These are phyloP conservation scores for Kuraishia floccosa DNA, from an alignment of 805 yeast species.

Conservation along the genomic window DNA sequence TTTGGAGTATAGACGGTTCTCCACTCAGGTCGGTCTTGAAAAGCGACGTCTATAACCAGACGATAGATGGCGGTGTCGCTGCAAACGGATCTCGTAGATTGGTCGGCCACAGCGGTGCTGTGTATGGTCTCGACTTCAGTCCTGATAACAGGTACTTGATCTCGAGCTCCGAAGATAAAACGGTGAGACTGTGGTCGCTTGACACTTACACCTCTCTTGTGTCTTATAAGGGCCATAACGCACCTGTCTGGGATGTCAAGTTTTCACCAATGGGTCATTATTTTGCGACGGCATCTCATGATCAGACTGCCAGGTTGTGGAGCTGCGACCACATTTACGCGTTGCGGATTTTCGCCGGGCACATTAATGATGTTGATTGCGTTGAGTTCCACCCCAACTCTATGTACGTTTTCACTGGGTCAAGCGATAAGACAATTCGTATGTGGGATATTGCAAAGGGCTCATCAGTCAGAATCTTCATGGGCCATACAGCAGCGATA, in stretches of 20 bases:
- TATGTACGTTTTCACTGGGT: slow-evolving; percentile 88
- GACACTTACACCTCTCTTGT: slow-evolving; percentile 87
- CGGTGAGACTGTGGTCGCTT: slow-evolving; percentile 87
- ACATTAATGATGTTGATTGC: slow-evolving; percentile 89
- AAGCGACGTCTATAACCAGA: slow-evolving; percentile 35
- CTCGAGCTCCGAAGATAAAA: slow-evolving; percentile 83
- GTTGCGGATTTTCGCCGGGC: slow-evolving; percentile 93
- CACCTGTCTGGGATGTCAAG: slow-evolving; percentile 95
- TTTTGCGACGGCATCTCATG: slow-evolving; percentile 97
- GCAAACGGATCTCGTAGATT: slow-evolving; percentile 32
- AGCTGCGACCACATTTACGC: slow-evolving; percentile 97
- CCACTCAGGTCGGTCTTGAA: slow-evolving; percentile 57
- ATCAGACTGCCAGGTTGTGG: slow-evolving; percentile 96
- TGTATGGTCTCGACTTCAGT: slow-evolving; percentile 80
- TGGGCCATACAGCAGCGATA: slow-evolving; percentile 88
- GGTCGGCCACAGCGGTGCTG: slow-evolving; percentile 91
- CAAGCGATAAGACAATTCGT: slow-evolving; percentile 88
- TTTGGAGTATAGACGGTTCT: slow-evolving; percentile 91
- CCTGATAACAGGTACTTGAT: slow-evolving; percentile 80
- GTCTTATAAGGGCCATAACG: slow-evolving; percentile 91
- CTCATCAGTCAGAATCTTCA: slow-evolving; percentile 78
- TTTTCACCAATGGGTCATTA: slow-evolving; percentile 95
- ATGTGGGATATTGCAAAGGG: slow-evolving; percentile 97
- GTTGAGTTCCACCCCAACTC: slow-evolving; percentile 96
- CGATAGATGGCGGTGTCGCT: slow-evolving; percentile 15